Evolutionary conservation across 768 basidiomycete species (phyloP), one percentile per base, ranked within the genome.

Genomic region (Tulasnella sp.): DNA sequence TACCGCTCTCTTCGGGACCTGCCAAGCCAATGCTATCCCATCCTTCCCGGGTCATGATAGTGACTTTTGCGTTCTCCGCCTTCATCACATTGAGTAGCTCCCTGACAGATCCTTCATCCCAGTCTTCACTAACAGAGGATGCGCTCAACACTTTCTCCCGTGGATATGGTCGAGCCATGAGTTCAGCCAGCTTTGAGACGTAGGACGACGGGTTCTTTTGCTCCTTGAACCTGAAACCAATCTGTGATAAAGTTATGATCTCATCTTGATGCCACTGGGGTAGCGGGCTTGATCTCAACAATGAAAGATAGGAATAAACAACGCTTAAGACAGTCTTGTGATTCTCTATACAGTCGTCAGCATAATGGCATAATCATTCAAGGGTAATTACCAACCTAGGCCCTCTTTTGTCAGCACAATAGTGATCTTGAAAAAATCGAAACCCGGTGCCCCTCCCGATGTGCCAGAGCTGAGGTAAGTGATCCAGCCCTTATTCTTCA

Each of bases 401-500:
- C 95, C 95, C 53, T 86, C 79, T 32, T 75, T 72, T 0, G 95
- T 95, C 56, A 99, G 66, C 59, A 83, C 68, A 20, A 84, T 69
- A 1, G 79, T 81, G n/a, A 85, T 64, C 63, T 86, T 91, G 68
- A 95, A 87, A 72, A 87, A 81, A 34, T 80, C 83, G 62, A 96
- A 89, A 0, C 90, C 88, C 32, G 56, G 75, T 16, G 75, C 86
- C 5, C 87, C 72, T 29, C 71, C 67, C 58, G 83, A 81, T 2
- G 76, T 71, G 1, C 83, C 88, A 37, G 79, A 72, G 48, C 73
- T 77, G 44, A 98, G 68, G 10, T 71, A 70, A 25, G 81, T 88
- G 32, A 84, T 73, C 89, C 90, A 93, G 2, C 88, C 86, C 60
- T 82, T 83, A 55, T 72, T 71, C 68, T 93, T 98, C 51, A 99